A percentile compares a stretch with the other conserved stretches of the same genome.
Conservation (phyloP, 331 rosid genomes). For the Pyrus hybrid region DNA sequence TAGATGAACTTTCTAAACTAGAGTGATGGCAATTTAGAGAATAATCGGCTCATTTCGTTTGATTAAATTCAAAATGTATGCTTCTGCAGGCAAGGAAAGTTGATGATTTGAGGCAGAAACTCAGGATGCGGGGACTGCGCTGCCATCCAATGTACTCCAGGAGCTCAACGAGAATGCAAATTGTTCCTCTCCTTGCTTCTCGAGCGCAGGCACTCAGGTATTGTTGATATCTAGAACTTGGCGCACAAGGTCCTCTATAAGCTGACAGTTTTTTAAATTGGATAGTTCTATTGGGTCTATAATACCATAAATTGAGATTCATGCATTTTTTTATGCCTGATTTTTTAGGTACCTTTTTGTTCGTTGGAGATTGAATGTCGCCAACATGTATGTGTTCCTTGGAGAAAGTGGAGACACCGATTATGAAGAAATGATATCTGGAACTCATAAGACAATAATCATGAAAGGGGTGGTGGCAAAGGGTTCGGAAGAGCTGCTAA, state of each 20-base stretch:
- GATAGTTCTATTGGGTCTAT: background rate
- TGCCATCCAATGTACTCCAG: slow-evolving; percentile 95
- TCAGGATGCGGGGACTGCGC: slow-evolving; percentile 79
- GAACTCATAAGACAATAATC: slow-evolving; percentile 79
- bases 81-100: slow-evolving; percentile 61
- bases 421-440: slow-evolving; percentile 78
- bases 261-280: background rate
- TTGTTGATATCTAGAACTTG: background rate
- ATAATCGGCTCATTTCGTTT: background rate
- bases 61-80: background rate
- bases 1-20: slow-evolving; percentile 11
- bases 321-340: background rate
- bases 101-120: slow-evolving; percentile 86
- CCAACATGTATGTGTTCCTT: slow-evolving; percentile 73
- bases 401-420: slow-evolving; percentile 90
- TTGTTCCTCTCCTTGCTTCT: slow-evolving; percentile 78
- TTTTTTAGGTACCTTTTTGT: slow-evolving; percentile 70
- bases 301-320: background rate
- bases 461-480: slow-evolving; percentile 54
- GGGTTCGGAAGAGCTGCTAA: slow-evolving; percentile 61
- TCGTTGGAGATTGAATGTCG: slow-evolving; percentile 73
- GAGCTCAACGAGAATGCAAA: slow-evolving; percentile 52
- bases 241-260: background rate
- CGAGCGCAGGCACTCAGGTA: slow-evolving; percentile 96
- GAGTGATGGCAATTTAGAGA: background rate